These are phyloP conservation scores for Euphorbia schlechtendalii DNA, from an alignment of 441 rosid species.

Conservation along the genomic window DNA sequence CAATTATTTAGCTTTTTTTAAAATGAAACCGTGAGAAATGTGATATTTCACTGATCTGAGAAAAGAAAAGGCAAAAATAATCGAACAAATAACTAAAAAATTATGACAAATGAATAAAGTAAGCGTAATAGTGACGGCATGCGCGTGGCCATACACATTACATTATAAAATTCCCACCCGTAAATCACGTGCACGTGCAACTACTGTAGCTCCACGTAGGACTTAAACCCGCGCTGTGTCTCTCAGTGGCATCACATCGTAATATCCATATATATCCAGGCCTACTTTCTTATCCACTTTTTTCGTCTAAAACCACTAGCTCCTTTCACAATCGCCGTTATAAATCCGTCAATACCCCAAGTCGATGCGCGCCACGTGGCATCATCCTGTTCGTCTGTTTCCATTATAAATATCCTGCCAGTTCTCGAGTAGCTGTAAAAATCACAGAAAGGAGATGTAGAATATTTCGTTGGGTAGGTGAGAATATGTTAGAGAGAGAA, in stretches of 20 bases:
- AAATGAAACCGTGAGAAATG: not conserved
- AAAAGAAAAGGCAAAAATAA: no score
- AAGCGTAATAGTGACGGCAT: constrained; percentile 7
- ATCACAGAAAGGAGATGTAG: not conserved
- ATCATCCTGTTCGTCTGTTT: constrained; percentile 24
- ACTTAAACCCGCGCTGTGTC: not conserved
- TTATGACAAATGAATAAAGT: not conserved
- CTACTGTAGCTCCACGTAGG: constrained; percentile 21
- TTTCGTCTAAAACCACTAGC: constrained; percentile 9
- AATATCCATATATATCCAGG: not conserved
- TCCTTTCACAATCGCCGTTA: not conserved
- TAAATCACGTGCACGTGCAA: constrained; percentile 24
- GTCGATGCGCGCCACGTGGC: constrained; percentile 26
- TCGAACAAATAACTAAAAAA: not conserved
- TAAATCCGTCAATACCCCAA: not conserved
- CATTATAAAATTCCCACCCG: constrained; percentile 5
- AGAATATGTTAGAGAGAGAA: not conserved
- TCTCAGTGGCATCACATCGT: constrained; percentile 5
- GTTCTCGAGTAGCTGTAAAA: not conserved
- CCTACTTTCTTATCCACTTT: not conserved
- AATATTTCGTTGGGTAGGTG: not conserved
- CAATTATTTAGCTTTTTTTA: not conserved
- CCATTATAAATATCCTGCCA: constrained; percentile 27
- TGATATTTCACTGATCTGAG: not conserved
- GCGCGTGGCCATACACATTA: not conserved